Evolutionary conservation across 2,329 filamentous ascomycete species (phyloP).

Genomic region (Bipolaris bicolor): DNA sequence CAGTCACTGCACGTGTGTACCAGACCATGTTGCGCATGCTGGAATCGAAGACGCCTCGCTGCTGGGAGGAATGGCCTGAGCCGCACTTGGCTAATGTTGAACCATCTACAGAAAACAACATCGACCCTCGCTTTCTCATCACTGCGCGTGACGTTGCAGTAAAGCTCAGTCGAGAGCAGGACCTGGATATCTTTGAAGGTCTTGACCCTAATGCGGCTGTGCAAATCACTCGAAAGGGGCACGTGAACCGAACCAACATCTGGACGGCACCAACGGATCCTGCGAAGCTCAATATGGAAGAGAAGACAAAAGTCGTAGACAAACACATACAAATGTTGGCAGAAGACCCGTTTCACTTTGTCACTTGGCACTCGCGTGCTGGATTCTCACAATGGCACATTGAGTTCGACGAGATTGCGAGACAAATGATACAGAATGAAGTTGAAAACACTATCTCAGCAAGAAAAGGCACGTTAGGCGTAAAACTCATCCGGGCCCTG

Average conservation of each 20-base stretch:
- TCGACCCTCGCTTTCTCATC: conserved; percentile 44
- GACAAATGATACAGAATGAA: conserved; percentile 74
- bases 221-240: conserved; percentile 29
- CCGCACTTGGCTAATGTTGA: conserved; percentile 34
- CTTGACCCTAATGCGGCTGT: conserved; percentile 41
- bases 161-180: conserved; percentile 46
- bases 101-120: conserved; percentile 35
- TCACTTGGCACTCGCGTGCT: conserved; percentile 68
- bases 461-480: conserved; percentile 74
- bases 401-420: conserved; percentile 76
- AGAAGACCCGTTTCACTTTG: conserved; percentile 69
- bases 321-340: conserved; percentile 76
- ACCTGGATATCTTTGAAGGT: conserved; percentile 50
- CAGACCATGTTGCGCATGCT: conserved; percentile 72
- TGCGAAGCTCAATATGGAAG: conserved; percentile 28
- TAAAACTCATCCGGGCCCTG: conserved; percentile 85
- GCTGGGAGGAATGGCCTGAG: conserved; percentile 61
- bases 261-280: conserved; percentile 38
- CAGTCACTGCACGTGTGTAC: conserved; percentile 79
- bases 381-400: conserved; percentile 80
- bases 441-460: conserved; percentile 82
- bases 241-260: conserved; percentile 29
- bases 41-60: conserved; percentile 71
- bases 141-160: conserved; percentile 52
- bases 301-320: conserved; percentile 57